phyloP scores from a whole-genome alignment of 495 filamentous ascomycete genomes.

The Xylaria telfairii region DNA sequence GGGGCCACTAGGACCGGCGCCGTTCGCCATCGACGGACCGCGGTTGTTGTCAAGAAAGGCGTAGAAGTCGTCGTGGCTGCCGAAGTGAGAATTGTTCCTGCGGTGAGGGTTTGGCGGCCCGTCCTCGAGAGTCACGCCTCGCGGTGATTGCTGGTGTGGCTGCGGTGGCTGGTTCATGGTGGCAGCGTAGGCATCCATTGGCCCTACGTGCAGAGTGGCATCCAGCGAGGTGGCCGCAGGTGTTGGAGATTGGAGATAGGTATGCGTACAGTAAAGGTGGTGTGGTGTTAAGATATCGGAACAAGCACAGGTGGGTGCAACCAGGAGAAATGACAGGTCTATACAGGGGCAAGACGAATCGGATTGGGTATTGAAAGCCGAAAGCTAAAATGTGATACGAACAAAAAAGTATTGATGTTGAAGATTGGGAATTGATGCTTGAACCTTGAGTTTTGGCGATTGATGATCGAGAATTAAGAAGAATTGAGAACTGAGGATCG shows the following conservation, averaged over 20 bases:
- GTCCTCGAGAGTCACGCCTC: slow-evolving; percentile 23
- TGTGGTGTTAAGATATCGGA: not conserved
- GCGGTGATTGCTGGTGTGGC: slow-evolving; percentile 19
- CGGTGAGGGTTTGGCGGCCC: slow-evolving; percentile 11
- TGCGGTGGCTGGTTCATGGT: slow-evolving; percentile 25
- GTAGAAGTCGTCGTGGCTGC: slow-evolving; percentile 42
- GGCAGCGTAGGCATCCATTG: slow-evolving; percentile 24
- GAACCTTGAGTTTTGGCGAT: not conserved
- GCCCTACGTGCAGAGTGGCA: not conserved
- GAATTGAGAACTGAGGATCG: not conserved
- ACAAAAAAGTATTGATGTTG: too few species aligned
- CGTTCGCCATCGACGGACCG: slow-evolving; percentile 25
- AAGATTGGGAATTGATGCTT: not conserved
- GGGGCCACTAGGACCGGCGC: not conserved
- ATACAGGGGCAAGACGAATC: not conserved
- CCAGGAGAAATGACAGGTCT: not conserved
- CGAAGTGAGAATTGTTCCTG: slow-evolving; percentile 29
- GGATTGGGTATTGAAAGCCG: not conserved
- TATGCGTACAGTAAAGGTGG: too few species aligned
- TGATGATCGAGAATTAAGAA: not conserved
- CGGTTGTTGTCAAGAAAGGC: slow-evolving; percentile 40
- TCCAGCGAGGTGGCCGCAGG: not conserved
- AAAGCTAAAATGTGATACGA: too few species aligned
- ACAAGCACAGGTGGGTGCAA: not conserved
- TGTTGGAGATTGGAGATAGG: too few species aligned